Base-by-base conservation (phyloP, 2,329 filamentous ascomycete species). In the Byssochlamys sp. region DNA sequence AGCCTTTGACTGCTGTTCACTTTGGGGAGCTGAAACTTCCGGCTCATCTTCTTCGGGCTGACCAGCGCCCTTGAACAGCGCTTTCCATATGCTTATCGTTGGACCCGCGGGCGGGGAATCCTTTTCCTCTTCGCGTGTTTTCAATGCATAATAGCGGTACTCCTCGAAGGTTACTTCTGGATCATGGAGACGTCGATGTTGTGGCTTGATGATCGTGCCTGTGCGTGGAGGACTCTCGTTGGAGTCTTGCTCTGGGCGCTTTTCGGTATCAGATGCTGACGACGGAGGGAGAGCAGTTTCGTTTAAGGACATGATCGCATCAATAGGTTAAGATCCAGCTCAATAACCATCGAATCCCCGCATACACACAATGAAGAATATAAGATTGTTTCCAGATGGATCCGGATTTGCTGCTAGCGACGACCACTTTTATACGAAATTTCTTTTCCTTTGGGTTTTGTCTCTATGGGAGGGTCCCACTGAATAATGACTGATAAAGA, bases 111-210 rank as follows among this genome's bases (percentile, higher is more conserved):
- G 49, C 9, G 53, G 53, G 25, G 19, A 6, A n/a, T 49, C 54
- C 25, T 65, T 65, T 59, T 74, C 70, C 45, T 71, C 69, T 14
- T 63, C 64, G 14, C 71, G 66, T 24, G 70, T 73, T 31, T 66
- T 63, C 24, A 65, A 55, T 1, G 68, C 70, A 54, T 71, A 73
- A 62, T 72, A 69, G 50, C 67, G 57, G 55, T 73, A 73, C 59
- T 73, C 71, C 57, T 73, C 71, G 56, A 73, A 73, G 1, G 64
- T 57, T 45, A 73, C 60, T 49, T 51, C 61, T 2, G 64, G 57
- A 51, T 73, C 70, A 55, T 72, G 68, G 24, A 62, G 61, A 33
- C 31, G 51, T 26, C 60, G 60, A 29, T 56, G 39, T 45, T 61
- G 60, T 11, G 60, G 60, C 24, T 56, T 59, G 52, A 60, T 56